A percentile compares a stretch with the other conserved stretches of the same genome.
phyloP scores from a whole-genome alignment of 2,329 filamentous ascomycete genomes.

The Aspergillus fumigatiaffinis region DNA sequence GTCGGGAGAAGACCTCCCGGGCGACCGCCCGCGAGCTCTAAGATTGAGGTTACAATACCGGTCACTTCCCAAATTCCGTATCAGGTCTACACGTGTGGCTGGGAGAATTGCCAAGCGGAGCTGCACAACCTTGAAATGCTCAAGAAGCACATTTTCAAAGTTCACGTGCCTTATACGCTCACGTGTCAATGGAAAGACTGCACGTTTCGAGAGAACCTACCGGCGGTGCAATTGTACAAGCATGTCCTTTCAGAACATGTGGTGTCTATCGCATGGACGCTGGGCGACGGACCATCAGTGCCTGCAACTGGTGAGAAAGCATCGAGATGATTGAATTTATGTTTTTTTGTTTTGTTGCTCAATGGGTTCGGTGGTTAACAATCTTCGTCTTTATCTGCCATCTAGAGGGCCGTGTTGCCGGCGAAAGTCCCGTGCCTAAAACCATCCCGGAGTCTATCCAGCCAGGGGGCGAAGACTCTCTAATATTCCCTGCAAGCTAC shows the following conservation, averaged over 20 bases:
- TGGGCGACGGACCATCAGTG: slow-evolving; percentile 57
- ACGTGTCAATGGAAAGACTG: slow-evolving; percentile 26
- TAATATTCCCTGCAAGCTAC: slow-evolving; percentile 35
- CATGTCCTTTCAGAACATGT: slow-evolving; percentile 54
- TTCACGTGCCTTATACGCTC: slow-evolving; percentile 43
- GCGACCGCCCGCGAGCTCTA: slow-evolving; percentile 15
- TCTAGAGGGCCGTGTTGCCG: slow-evolving; percentile 13
- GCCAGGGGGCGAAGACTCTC: slow-evolving; percentile 24
- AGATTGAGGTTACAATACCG: slow-evolving; percentile 19
- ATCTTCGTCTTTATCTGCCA: slow-evolving; percentile 3
- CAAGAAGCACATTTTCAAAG: slow-evolving; percentile 55
- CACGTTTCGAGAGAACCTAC: slow-evolving; percentile 12
- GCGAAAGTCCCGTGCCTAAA: slow-evolving; percentile 21
- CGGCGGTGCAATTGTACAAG: slow-evolving; percentile 41
- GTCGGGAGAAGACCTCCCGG: slow-evolving; percentile 12
- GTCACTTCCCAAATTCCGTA: slow-evolving; percentile 17
- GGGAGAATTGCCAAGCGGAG: slow-evolving; percentile 54
- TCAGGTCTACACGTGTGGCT: slow-evolving; percentile 54
- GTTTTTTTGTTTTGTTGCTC: slow-evolving; percentile 27
- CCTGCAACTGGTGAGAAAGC: slow-evolving; percentile 53
- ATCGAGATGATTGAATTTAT: slow-evolving; percentile 21
- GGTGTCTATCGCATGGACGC: slow-evolving; percentile 51
- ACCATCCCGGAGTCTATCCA: slow-evolving; percentile 44
- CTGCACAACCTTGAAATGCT: slow-evolving; percentile 61
- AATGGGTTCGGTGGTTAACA: slow-evolving; percentile 12